phyloP scores from a whole-genome alignment of 2,329 filamentous ascomycete genomes.

The Fusarium virguliforme region DNA sequence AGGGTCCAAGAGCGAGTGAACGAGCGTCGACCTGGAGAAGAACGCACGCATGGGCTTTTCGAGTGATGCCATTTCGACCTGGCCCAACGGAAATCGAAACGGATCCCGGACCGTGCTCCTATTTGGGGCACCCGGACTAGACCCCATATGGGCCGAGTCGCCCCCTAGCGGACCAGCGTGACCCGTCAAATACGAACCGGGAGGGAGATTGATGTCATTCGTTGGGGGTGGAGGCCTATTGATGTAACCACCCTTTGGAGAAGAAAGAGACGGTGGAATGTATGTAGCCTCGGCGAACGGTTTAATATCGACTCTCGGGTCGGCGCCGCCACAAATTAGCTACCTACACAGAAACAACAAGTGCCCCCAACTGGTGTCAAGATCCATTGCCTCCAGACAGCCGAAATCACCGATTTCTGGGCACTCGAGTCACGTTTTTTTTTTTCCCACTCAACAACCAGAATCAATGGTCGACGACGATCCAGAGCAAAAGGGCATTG shows the following conservation, averaged over 20 bases:
- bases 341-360: neutral
- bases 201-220: conserved; percentile 45
- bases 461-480: conserved; percentile 19
- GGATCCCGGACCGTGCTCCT: conserved; percentile 22
- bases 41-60: neutral
- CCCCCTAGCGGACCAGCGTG: conserved; percentile 13
- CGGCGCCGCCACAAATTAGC: conserved; percentile 8
- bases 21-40: neutral
- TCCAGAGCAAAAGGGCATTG: conserved; percentile 31
- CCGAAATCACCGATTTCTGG: conserved; percentile 29
- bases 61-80: conserved; percentile 19
- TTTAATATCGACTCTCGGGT: conserved; percentile 8
- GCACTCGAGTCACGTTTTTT: conserved; percentile 34
- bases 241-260: conserved; percentile 7
- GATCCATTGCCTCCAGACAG: neutral
- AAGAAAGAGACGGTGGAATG: neutral
- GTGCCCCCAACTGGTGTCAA: too few species aligned
- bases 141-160: conserved; percentile 10
- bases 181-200: conserved; percentile 36
- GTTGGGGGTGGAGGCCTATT: conserved; percentile 6
- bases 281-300: conserved; percentile 17
- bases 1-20: neutral
- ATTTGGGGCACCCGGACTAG: conserved; percentile 28
- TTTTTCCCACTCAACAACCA: conserved; percentile 13
- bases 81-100: conserved; percentile 38